Base-by-base conservation (phyloP, 805 yeast species). In the Cyberlindnera japonica region DNA sequence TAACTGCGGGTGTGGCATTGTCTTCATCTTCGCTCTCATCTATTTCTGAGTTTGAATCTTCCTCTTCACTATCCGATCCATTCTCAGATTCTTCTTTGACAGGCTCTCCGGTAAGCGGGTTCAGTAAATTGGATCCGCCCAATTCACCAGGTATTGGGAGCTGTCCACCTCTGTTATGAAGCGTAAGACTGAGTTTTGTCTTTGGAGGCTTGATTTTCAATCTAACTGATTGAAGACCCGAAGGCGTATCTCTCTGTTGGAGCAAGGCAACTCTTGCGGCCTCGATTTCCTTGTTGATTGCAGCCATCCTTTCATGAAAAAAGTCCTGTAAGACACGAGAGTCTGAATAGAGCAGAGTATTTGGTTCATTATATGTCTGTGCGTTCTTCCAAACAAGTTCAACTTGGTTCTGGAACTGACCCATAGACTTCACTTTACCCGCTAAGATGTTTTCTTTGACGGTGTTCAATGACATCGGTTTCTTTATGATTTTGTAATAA, bases 351-450 rank as follows among this genome's bases (percentile, higher is more conserved):
- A 90, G 80, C 38, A 77, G 69, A 38, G 93, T 77, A 2, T 75
- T 77, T 38, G 83, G 83, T 44, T 79, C 83, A 60, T 90, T 91
- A 62, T 80, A 91, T 1, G 72, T 59, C 55, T 79, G 78, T 2
- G 97, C 95, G 62, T 93, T 93, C 33, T 69, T 56, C 64, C 90
- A 89, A 12, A 91, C 80, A 38, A 81, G 64, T 21, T 68, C 64
- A 6, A 83, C 68, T 37, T 81, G 83, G 16, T 69, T 71, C 41
- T 73, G 64, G 53, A 88, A 84, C 35, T 71, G 77, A 26, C 72
- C 75, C 42, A 87, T 70, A 28, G 74, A 72, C 3, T 70, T 67
- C 44, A 77, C 75, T 22, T 74, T 69, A 18, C 78, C 76, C 14
- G 61, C 62, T 14, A 74, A 74, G 31, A 89, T 55, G 35, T 74